Evolutionary conservation across 371 early-diverging fungal species (phyloP).

Genomic region (Basidiobolus meristosporus): DNA sequence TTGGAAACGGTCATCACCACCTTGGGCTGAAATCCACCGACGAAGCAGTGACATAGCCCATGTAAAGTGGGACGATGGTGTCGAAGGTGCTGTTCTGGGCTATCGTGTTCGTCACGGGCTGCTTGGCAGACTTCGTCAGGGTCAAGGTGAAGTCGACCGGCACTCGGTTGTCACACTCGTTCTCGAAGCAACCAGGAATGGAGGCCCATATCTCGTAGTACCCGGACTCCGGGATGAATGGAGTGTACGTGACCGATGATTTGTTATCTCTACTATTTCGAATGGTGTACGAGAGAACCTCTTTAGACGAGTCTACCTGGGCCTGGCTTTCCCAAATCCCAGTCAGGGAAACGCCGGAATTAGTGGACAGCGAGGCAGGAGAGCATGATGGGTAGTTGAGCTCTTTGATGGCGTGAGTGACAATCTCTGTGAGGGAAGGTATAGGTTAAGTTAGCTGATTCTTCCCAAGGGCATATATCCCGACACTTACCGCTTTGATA

Average conservation of each 20-base stretch:
- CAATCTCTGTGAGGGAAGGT: constrained; percentile 12
- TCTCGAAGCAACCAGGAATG: too few species aligned
- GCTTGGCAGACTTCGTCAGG: constrained; percentile 8
- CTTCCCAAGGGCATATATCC: neutral
- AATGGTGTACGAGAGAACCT: neutral
- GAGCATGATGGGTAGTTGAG: constrained; percentile 10
- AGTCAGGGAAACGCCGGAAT: constrained; percentile 6
- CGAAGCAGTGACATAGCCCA: constrained; percentile 21
- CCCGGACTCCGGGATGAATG: too few species aligned
- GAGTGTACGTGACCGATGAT: neutral
- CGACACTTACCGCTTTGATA: constrained; percentile 34
- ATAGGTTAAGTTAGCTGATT: neutral
- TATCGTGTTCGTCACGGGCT: constrained; percentile 9
- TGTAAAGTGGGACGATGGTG: constrained; percentile 14
- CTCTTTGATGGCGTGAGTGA: constrained; percentile 16
- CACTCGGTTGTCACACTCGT: constrained; percentile 5
- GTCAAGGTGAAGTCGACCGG: constrained; percentile 10
- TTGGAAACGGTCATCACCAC: constrained; percentile 13
- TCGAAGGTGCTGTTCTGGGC: constrained; percentile 12
- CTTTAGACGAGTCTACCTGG: neutral
- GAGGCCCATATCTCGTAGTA: too few species aligned
- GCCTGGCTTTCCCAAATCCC: neutral
- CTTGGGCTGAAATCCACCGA: constrained; percentile 17
- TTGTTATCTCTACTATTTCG: neutral
- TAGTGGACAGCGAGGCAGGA: constrained; percentile 13